Base-by-base conservation (phyloP, 257 asterid species). In the Voacanga thouarsii region DNA sequence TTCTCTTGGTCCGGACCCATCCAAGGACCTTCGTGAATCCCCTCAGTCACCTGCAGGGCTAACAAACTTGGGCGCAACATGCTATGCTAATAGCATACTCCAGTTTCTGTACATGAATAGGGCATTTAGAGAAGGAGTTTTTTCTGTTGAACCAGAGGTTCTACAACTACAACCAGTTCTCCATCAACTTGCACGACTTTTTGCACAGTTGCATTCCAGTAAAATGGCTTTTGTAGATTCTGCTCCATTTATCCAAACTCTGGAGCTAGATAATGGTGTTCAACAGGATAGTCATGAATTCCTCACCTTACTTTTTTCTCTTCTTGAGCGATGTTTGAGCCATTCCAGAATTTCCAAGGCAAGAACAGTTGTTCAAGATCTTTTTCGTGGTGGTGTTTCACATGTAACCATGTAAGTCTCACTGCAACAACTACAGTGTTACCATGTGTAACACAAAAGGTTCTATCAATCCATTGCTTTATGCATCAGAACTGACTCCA, bases 261-360 rank as follows among this genome's bases (percentile, higher is more conserved):
- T 96, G 84, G 98, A 91, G 84, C 90, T 96, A 72, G 98, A 93
- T 88, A 93, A 93, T 88, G 94, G 91, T 75, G 94, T 96, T 86
- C 99, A 96, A 86, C 99, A 96, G 88, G 99, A 96, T 77, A 90
- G 97, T 87, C 99, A 96, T 41, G 99, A 96, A 89, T 96, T 96
- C 83, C 94, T 93, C 79, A 93, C 99, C 28, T 83, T 96, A 87
- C 96, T 96, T 43, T 91, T 91, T 71, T 96, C 98, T 75, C 84
- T 96, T 86, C 98, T 96, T 63, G 99, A 93, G 87, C 88, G 86
- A 79, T 89, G 94, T 63, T 84, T 96, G 90, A 88, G 92, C 82
- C 93, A 81, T 81, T 96, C 99, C 12, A 86, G 79, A 85, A 90
- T 91, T 81, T 77, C 87, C 82, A 89, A 89, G 82, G 90, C 97